Conservation (phyloP, 73 alveolate genomes). For the Tetrahymena borealis region DNA sequence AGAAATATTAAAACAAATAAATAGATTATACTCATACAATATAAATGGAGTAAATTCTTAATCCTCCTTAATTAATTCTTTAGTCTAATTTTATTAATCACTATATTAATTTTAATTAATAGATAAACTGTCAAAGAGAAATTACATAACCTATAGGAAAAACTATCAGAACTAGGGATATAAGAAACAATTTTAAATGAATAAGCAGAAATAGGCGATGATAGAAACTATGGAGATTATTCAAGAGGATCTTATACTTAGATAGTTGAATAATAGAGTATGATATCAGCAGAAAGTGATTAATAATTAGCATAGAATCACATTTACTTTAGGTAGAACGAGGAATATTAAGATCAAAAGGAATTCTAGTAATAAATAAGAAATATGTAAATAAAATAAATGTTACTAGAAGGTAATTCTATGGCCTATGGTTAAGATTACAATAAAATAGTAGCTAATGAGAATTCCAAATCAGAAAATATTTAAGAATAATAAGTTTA, state of each 20-base stretch:
- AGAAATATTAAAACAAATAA: background rate
- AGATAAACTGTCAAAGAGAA: background rate
- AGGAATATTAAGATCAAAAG: background rate
- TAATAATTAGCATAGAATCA: background rate
- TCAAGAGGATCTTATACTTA: background rate
- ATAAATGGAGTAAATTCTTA: background rate
- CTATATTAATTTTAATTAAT: background rate
- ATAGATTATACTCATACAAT: background rate
- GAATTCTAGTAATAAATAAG: background rate
- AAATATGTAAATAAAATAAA: background rate
- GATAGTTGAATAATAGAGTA: background rate
- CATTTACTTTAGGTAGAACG: background rate
- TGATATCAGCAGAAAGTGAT: background rate
- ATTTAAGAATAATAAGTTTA: background rate
- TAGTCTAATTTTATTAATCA: background rate
- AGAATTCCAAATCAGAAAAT: background rate
- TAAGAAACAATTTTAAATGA: background rate
- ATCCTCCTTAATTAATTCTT: background rate
- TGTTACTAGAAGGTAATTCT: background rate
- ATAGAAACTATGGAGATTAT: background rate
- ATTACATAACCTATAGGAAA: background rate
- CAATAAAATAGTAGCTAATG: background rate
- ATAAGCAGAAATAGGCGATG: background rate
- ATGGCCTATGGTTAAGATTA: background rate
- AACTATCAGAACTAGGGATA: background rate